Conservation (phyloP, 2,329 filamentous ascomycete genomes). For the Fusarium chaquense region DNA sequence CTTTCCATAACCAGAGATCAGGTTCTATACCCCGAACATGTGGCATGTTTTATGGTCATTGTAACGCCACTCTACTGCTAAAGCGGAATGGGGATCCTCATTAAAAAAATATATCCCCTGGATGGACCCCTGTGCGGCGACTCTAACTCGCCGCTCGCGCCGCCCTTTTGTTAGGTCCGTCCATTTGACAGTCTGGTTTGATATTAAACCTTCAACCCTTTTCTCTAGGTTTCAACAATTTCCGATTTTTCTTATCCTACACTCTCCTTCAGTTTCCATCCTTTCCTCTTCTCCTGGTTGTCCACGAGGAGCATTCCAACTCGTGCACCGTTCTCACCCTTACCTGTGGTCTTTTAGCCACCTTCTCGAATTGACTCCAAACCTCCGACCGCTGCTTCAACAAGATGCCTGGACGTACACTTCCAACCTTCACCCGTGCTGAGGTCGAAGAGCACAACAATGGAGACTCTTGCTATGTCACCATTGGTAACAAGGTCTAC, state of each 20-base stretch:
- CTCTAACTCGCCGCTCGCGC: conserved; percentile 28
- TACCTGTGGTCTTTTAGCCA: conserved; percentile 15
- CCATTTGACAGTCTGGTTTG: conserved; percentile 6
- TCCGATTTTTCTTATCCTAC: conserved; percentile 1
- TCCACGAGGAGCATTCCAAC: conserved; percentile 21
- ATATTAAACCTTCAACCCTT: conserved; percentile 34
- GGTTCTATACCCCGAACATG: conserved; percentile 23
- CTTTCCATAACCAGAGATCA: conserved; percentile 33
- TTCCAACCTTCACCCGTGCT: conserved; percentile 84
- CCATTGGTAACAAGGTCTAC: conserved; percentile 89
- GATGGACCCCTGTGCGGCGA: conserved; percentile 45
- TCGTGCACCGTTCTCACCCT: conserved; percentile 22
- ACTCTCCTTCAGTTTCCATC: conserved; percentile 14
- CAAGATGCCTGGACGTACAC: conserved; percentile 80
- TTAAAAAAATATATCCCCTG: conserved; percentile 46
- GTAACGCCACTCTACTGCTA: conserved; percentile 46
- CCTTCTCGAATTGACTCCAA: conserved; percentile 12
- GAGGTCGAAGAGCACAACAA: conserved; percentile 87
- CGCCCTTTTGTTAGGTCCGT: conserved; percentile 34
- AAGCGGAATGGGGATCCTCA: conserved; percentile 49
- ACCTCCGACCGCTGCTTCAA: conserved; percentile 32
- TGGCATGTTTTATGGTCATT: conserved; percentile 48
- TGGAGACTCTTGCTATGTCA: conserved; percentile 90
- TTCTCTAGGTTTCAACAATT: conserved; percentile 22
- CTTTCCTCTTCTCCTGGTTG: conserved; percentile 5